Percentiles rank a stretch among this genome's conserved stretches.
Conservation (phyloP, 345 rosid genomes). For the Ceriops decandra region DNA sequence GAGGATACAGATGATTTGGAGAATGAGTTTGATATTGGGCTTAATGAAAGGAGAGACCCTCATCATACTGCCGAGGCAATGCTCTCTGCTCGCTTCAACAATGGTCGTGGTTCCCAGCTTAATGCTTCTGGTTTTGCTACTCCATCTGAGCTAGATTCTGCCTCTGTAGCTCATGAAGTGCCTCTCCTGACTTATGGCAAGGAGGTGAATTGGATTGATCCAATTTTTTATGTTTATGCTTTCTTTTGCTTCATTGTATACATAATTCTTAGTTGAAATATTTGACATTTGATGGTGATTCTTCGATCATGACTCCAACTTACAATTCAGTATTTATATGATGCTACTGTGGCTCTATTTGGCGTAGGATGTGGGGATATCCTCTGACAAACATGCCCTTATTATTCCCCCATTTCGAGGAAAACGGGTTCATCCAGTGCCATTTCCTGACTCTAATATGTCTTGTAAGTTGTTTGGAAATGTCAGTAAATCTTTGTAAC, state of each 20-base stretch:
- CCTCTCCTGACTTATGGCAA: constrained; percentile 70
- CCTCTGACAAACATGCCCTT: constrained; percentile 74
- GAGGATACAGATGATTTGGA: constrained; percentile 62
- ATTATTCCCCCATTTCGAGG: constrained; percentile 65
- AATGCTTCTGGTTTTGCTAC: constrained; percentile 29
- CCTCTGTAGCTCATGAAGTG: constrained; percentile 45
- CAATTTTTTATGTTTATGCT: neutral
- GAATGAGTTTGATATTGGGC: constrained; percentile 46
- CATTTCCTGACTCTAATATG: constrained; percentile 48
- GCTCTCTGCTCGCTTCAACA: constrained; percentile 47
- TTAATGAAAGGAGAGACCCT: constrained; percentile 34
- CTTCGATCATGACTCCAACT: neutral
- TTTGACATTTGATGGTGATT: neutral
- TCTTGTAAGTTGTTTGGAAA: constrained; percentile 42
- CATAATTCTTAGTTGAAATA: neutral
- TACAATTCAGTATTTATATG: neutral
- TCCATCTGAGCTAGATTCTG: constrained; percentile 54
- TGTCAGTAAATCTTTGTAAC: neutral
- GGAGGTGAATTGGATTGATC: constrained; percentile 42
- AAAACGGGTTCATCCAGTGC: constrained; percentile 49
- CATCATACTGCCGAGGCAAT: constrained; percentile 43
- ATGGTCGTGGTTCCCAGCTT: constrained; percentile 35
- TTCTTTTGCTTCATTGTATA: neutral
- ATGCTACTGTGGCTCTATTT: neutral
- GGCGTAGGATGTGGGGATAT: constrained; percentile 60